Evolutionary conservation across 768 basidiomycete species (phyloP), one percentile per base, ranked within the genome.

Genomic region (Pleurotus ostreatus): DNA sequence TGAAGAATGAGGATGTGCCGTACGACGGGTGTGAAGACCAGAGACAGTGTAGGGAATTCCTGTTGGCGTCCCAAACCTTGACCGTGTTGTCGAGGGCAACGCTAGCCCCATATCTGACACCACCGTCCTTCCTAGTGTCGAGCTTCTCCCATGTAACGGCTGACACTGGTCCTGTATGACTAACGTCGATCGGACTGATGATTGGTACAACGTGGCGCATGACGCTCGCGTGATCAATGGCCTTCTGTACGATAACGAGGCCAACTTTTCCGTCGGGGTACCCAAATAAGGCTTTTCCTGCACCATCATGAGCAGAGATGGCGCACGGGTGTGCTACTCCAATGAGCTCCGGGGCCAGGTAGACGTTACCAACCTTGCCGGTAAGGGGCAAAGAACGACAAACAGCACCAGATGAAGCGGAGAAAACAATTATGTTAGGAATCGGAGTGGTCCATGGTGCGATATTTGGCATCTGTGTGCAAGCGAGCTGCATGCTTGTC

Each of bases 241-340:
- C 81, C 37, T 77, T 79, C 20, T 71, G 72, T 0, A 82, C 82
- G 4, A 74, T 74, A 45, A 84, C 82, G 26, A 89, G 73, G 0
- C 83, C 78, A 6, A 94, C 78, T 54, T 84, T 82, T 25, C 91
- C 92, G 48, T 78, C 81, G 22, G 75, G 71, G 62, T 82, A 86
- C 3, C 90, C 92, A 92, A 91, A 93, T 5, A 82, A 70, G 11
- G 89, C 74, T 55, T 81, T 83, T 8, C 81, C 89, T 0, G 84
- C 84, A 4, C 81, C 80, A 3, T 86, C 85, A 22, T 82, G 80
- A 0, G 88, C 85, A 15, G 78, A 62, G 20, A 91, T 69, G 3
- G 75, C 70, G 57, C 85, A 86, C 0, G 76, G 66, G 12, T 85
- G 81, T 9, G 90, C 77, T 51, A 89, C 76, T 2, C 88, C 87